phyloP scores from a whole-genome alignment of 345 rosid species.

The Brassica carinata region DNA sequence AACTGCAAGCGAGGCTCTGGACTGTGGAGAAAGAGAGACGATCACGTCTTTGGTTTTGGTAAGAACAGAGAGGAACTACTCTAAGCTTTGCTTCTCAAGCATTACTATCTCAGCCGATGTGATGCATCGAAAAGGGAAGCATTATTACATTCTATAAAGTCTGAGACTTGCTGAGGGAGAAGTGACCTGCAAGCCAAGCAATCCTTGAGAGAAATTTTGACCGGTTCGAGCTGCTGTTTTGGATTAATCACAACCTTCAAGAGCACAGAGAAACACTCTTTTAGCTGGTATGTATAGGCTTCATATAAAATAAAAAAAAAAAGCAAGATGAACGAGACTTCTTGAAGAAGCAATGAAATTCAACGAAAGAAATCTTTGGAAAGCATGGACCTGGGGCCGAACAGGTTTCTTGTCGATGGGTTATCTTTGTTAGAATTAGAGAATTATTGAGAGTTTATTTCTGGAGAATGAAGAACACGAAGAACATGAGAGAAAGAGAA shows the following conservation, averaged over 20 bases:
- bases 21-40: conserved; percentile 81
- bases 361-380: not conserved
- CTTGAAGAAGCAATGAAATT: not conserved
- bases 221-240: conserved; percentile 59
- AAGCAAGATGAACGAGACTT: too few relatives aligned
- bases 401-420: conserved; percentile 46
- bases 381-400: conserved; percentile 55
- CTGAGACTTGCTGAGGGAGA: not conserved
- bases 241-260: conserved; percentile 55
- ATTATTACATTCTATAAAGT: not conserved
- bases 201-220: conserved; percentile 92
- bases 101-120: conserved; percentile 92
- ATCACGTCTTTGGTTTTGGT: conserved; percentile 61
- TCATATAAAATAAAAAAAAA: not conserved
- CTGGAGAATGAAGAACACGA: too few relatives aligned
- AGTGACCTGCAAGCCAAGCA: conserved; percentile 93
- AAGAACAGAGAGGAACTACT: conserved; percentile 74
- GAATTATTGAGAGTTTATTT: too few relatives aligned
- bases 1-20: conserved; percentile 85
- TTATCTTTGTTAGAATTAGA: conserved; percentile 25
- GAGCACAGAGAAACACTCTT: not conserved
- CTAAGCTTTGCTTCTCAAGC: conserved; percentile 97
- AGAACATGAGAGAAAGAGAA: too few relatives aligned
- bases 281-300: not conserved
- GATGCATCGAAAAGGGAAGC: conserved; percentile 53